Percentiles rank a stretch among this genome's conserved stretches.
phyloP scores from a whole-genome alignment of 805 yeast genomes.

The Candida xiaguanensis region DNA sequence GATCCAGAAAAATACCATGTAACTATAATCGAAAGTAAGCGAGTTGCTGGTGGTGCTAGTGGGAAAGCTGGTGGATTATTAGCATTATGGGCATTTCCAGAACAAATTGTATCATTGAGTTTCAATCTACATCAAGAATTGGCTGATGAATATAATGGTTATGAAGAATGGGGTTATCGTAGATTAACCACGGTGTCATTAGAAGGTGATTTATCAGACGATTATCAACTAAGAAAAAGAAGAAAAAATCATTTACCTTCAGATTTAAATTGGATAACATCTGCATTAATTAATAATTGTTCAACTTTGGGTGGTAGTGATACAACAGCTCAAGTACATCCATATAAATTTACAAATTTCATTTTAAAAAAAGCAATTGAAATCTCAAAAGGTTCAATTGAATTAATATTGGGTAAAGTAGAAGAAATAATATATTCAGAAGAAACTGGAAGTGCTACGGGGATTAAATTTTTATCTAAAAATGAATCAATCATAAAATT shows the following conservation, averaged over 20 bases:
- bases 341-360: constrained; percentile 87
- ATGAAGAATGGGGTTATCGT: constrained; percentile 87
- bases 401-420: constrained; percentile 81
- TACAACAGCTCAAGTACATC: constrained; percentile 95
- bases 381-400: constrained; percentile 65
- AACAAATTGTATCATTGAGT: constrained; percentile 84
- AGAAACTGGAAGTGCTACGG: constrained; percentile 64
- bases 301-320: constrained; percentile 77
- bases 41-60: constrained; percentile 96
- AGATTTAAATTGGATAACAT: constrained; percentile 74
- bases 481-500: constrained; percentile 43
- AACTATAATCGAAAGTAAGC: constrained; percentile 79
- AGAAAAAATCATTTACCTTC: constrained; percentile 42
- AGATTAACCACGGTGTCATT: constrained; percentile 79
- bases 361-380: constrained; percentile 76
- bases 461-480: constrained; percentile 58
- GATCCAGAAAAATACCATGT: constrained; percentile 72
- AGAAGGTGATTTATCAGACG: constrained; percentile 66
- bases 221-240: constrained; percentile 23
- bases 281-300: constrained; percentile 64
- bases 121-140: constrained; percentile 82
- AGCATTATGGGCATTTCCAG: constrained; percentile 97
- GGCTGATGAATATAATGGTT: constrained; percentile 78
- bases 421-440: constrained; percentile 60
- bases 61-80: constrained; percentile 97